A percentile compares a stretch with the other conserved stretches of the same genome.
These are phyloP conservation scores for Trametes cinnabarina DNA, from an alignment of 768 basidiomycete genomes.

Conservation along the genomic window DNA sequence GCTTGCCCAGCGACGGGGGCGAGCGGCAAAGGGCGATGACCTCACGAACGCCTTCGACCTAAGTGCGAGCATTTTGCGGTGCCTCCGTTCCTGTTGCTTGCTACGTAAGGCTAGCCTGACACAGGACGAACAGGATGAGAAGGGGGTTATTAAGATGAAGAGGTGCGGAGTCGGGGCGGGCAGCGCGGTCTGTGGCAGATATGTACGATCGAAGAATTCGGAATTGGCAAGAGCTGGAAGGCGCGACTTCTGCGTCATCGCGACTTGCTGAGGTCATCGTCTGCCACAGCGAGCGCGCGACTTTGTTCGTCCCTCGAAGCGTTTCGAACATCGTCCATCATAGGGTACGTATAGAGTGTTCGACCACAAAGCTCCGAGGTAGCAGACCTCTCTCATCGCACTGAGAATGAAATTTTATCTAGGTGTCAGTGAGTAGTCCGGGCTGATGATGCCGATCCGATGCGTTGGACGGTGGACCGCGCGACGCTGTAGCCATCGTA, in stretches of 20 bases:
- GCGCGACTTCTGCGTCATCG: slow-evolving; percentile 1
- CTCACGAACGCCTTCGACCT: slow-evolving; percentile 20
- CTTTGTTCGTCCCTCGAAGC: not conserved
- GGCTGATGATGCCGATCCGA: not conserved
- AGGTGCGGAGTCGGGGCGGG: not conserved
- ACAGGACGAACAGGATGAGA: not conserved
- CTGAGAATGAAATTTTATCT: not conserved
- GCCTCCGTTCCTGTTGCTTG: not conserved
- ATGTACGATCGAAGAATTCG: slow-evolving; percentile 17
- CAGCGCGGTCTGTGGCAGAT: not conserved
- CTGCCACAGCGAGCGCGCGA: not conserved
- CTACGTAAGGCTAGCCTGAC: not conserved
- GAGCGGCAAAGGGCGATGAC: slow-evolving; percentile 11
- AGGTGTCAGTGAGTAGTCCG: not conserved
- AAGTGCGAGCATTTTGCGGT: slow-evolving; percentile 15
- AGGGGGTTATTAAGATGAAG: not conserved
- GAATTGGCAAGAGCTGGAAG: slow-evolving; percentile 9
- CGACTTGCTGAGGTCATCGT: slow-evolving; percentile 4
- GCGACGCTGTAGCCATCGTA: slow-evolving; percentile 16
- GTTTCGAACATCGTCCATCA: not conserved
- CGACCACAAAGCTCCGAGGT: too few relatives aligned
- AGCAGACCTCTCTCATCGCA: not conserved
- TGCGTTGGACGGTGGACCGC: not conserved
- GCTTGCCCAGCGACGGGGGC: slow-evolving; percentile 32
- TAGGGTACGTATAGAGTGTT: too few relatives aligned